Conservation (phyloP, 148 eudicot genomes). For the Silene uniflora region DNA sequence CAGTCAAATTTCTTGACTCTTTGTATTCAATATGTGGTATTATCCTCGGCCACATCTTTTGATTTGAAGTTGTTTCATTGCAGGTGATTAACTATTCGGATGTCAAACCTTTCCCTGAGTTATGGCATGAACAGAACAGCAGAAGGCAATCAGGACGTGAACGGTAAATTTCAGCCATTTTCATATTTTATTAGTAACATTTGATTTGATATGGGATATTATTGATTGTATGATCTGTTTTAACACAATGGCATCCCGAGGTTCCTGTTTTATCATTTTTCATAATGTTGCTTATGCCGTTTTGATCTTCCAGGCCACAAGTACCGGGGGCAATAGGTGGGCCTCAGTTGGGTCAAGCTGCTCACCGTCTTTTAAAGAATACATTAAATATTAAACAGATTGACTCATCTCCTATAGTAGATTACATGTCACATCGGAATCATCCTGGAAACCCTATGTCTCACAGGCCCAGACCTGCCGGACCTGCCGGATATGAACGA, state of each 20-base stretch:
- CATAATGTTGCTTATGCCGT: neutral
- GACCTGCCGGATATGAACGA: conserved; percentile 61
- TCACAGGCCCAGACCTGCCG: conserved; percentile 58
- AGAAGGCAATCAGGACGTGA: conserved; percentile 56
- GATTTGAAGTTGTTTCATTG: conserved; percentile 7
- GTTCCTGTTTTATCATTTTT: neutral
- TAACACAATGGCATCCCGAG: neutral
- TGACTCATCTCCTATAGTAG: conserved; percentile 31
- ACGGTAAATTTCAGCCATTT: conserved; percentile 38
- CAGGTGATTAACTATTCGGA: conserved; percentile 65
- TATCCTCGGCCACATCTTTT: neutral
- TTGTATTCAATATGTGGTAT: neutral
- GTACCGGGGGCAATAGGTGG: conserved; percentile 66
- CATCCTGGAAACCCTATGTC: conserved; percentile 35
- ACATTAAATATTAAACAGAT: conserved; percentile 59
- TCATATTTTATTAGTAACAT: neutral
- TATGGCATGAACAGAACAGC: conserved; percentile 92
- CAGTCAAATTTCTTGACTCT: neutral
- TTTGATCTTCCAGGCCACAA: conserved; percentile 55
- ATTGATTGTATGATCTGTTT: neutral
- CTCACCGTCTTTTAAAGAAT: conserved; percentile 79
- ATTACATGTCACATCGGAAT: conserved; percentile 39
- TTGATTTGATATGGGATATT: neutral
- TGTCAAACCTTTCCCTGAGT: conserved; percentile 74
- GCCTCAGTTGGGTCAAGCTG: conserved; percentile 85